A percentile compares a stretch with the other conserved stretches of the same genome.
Evolutionary conservation across 2,329 filamentous ascomycete genomes (phyloP).

Genomic region (Fusarium caatingaense): DNA sequence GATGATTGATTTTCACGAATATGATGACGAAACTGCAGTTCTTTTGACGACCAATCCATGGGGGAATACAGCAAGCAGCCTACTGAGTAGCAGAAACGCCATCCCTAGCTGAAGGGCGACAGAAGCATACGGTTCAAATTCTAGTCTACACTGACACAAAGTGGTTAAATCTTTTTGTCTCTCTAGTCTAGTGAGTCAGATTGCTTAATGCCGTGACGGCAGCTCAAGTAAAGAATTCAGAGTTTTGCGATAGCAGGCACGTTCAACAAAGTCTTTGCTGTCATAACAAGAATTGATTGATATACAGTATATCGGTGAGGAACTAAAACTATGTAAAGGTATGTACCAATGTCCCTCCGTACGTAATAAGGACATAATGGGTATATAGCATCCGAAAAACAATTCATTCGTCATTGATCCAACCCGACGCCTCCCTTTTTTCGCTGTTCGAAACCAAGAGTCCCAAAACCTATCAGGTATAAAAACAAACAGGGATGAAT

Average conservation of each 20-base stretch:
- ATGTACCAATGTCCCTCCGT: constrained; percentile 41
- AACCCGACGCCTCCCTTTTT: constrained; percentile 35
- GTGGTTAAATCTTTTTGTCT: not conserved
- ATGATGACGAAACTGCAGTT: constrained; percentile 7
- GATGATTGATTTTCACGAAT: not conserved
- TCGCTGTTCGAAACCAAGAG: constrained; percentile 31
- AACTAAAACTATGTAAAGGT: constrained; percentile 10
- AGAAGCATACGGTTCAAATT: not conserved
- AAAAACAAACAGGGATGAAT: constrained; percentile 17
- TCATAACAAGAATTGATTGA: constrained; percentile 5
- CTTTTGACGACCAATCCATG: not conserved
- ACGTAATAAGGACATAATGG: constrained; percentile 28
- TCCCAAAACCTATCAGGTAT: constrained; percentile 19
- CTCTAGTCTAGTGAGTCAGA: not conserved
- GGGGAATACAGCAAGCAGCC: not conserved
- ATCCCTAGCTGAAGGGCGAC: not conserved
- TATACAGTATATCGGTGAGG: constrained; percentile 20
- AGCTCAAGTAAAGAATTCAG: not conserved
- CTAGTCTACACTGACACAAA: not conserved
- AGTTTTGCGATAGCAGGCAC: constrained; percentile 16
- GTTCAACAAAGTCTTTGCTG: constrained; percentile 29
- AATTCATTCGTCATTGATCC: constrained; percentile 34
- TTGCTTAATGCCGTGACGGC: not conserved
- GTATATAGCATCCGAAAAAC: constrained; percentile 39
- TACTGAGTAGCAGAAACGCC: not conserved